Evolutionary conservation across 108 stramenopile genomes (phyloP).

Genomic region (Skeletonema marinoi): DNA sequence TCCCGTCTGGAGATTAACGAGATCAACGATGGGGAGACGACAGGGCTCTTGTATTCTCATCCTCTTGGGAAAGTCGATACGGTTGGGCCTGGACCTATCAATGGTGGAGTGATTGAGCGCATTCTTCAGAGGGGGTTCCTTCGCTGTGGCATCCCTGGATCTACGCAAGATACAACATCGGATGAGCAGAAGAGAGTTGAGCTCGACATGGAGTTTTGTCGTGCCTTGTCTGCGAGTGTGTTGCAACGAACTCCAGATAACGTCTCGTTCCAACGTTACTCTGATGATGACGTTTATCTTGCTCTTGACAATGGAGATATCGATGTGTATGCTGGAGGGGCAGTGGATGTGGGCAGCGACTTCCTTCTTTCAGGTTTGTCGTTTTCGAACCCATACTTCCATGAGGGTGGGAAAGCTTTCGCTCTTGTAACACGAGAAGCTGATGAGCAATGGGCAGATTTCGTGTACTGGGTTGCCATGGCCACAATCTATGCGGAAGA

Average conservation of each 20-base stretch:
- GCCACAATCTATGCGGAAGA: slow-evolving; percentile 50
- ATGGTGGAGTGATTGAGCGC: slow-evolving; percentile 2
- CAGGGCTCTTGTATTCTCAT: slow-evolving; percentile 39
- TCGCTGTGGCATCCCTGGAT: slow-evolving; percentile 35
- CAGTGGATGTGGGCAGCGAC: no score
- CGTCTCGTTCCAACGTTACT: slow-evolving; percentile 24
- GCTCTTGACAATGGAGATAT: no score
- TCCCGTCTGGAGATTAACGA: slow-evolving; percentile 20
- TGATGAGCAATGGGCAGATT: slow-evolving; percentile 44
- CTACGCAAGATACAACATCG: no score
- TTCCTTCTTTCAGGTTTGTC: no score
- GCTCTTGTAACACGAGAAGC: slow-evolving; percentile 40
- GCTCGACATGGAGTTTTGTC: slow-evolving; percentile 51
- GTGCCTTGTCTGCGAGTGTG: slow-evolving; percentile 38
- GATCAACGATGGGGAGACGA: slow-evolving; percentile 32
- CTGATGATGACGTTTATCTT: neutral
- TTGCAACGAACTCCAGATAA: slow-evolving; percentile 16
- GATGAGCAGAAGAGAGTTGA: no score
- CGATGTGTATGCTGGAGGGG: slow-evolving; percentile 8
- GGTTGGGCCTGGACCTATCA: neutral
- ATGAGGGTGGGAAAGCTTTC: slow-evolving; percentile 1
- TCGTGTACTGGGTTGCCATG: slow-evolving; percentile 44
- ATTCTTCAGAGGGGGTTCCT: slow-evolving; percentile 37
- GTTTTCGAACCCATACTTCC: no score
- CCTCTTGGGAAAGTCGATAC: slow-evolving; percentile 29